A percentile compares a stretch with the other conserved stretches of the same genome.
These are phyloP conservation scores for Gossypium australe DNA, from an alignment of 345 rosid genomes.

Conservation along the genomic window DNA sequence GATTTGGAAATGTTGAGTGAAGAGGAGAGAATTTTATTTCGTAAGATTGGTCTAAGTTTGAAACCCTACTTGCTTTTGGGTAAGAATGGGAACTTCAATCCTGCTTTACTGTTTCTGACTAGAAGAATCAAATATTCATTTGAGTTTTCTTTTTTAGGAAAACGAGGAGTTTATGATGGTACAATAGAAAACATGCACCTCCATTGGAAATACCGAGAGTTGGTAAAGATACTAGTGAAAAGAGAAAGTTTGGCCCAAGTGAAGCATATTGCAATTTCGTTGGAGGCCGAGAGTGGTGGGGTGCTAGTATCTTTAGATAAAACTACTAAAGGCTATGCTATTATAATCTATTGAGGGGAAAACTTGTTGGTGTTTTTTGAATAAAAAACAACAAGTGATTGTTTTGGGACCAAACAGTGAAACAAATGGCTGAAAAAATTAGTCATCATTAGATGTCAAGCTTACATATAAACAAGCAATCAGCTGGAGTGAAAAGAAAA, in stretches of 20 bases:
- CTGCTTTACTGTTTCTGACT: neutral
- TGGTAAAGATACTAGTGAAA: conserved; percentile 72
- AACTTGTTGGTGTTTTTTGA: conserved; percentile 24
- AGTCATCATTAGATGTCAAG: no score
- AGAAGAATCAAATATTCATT: neutral
- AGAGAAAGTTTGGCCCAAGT: conserved; percentile 58
- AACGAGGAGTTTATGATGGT: conserved; percentile 75
- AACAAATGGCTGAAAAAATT: no score
- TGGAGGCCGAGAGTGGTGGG: conserved; percentile 96
- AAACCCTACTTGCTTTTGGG: conserved; percentile 80
- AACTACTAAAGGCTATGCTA: conserved; percentile 66
- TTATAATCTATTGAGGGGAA: conserved; percentile 82
- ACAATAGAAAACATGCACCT: conserved; percentile 89
- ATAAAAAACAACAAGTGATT: no score
- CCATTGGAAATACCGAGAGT: conserved; percentile 83
- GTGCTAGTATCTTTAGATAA: conserved; percentile 73
- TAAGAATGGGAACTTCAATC: conserved; percentile 33
- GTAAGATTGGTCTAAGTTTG: conserved; percentile 89
- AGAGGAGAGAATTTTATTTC: conserved; percentile 78
- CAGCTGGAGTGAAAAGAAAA: no score
- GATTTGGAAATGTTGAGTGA: conserved; percentile 75
- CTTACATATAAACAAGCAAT: no score
- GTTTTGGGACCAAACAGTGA: no score
- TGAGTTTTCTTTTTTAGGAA: conserved; percentile 42
- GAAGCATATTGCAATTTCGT: conserved; percentile 65